Conservation (phyloP, 176 grass and related monocot species). For the Stipa capillata region DNA sequence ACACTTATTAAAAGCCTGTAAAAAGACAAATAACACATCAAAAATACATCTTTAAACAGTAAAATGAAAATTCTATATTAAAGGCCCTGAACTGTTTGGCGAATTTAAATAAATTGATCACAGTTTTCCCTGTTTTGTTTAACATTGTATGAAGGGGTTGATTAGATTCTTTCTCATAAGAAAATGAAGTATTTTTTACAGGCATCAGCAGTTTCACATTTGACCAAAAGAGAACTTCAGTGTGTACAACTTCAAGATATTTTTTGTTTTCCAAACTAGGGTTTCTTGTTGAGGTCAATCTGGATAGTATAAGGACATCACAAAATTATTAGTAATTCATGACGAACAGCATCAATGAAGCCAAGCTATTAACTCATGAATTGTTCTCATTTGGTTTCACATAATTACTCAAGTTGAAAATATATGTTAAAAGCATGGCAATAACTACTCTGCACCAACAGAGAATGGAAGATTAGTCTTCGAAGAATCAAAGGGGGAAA, state of each 20-base stretch:
- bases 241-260: background rate
- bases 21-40: conserved; percentile 23
- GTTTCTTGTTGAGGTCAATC: conserved; percentile 2
- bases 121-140: background rate
- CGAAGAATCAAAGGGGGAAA: background rate
- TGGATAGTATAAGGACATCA: background rate
- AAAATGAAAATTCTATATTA: background rate
- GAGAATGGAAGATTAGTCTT: background rate
- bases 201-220: background rate
- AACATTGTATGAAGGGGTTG: background rate
- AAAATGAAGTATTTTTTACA: background rate
- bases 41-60: background rate
- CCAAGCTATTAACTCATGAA: background rate
- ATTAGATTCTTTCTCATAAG: background rate
- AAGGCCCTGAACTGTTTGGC: background rate
- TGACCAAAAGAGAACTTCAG: background rate
- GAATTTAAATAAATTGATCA: background rate
- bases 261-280: background rate
- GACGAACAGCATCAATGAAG: background rate
- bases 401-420: background rate
- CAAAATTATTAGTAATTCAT: background rate
- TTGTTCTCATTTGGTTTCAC: background rate
- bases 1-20: conserved; percentile 72
- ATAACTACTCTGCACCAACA: background rate
- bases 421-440: background rate